Conservation (phyloP, 2,329 filamentous ascomycete genomes). For the Pleomassaria siparia region DNA sequence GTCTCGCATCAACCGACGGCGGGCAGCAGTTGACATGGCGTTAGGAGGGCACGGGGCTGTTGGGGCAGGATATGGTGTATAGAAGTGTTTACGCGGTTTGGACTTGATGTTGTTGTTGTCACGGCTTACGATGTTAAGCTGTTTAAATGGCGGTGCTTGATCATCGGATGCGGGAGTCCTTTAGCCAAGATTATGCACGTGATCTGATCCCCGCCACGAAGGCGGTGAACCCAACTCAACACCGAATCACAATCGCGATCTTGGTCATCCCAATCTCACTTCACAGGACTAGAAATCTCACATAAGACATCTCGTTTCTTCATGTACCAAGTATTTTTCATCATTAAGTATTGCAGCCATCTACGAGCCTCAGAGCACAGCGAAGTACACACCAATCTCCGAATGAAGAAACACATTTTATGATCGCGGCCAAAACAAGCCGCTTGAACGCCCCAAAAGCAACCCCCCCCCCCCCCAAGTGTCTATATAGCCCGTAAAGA, state of each 20-base stretch:
- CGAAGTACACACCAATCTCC: no score
- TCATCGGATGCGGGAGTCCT: no score
- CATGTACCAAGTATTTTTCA: no score
- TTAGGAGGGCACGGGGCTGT: background rate
- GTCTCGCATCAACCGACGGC: conserved; percentile 96
- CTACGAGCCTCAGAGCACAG: no score
- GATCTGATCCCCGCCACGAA: background rate
- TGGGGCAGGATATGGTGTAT: background rate
- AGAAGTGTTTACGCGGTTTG: background rate
- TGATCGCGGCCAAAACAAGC: background rate
- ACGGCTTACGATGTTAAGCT: no score
- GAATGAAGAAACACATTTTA: background rate
- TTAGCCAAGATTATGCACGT: background rate
- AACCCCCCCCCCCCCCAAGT: background rate
- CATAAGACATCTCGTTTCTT: no score
- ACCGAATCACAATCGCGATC: background rate
- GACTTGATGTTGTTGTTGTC: background rate
- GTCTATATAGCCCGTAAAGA: background rate
- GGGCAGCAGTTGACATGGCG: conserved; percentile 86
- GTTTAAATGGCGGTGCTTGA: no score
- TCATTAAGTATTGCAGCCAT: no score
- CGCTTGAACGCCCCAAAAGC: background rate
- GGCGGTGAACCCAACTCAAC: background rate
- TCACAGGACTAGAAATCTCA: no score
- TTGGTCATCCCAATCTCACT: background rate